Base-by-base conservation (phyloP, 2,329 filamentous ascomycete species). In the Xylaria sp. region DNA sequence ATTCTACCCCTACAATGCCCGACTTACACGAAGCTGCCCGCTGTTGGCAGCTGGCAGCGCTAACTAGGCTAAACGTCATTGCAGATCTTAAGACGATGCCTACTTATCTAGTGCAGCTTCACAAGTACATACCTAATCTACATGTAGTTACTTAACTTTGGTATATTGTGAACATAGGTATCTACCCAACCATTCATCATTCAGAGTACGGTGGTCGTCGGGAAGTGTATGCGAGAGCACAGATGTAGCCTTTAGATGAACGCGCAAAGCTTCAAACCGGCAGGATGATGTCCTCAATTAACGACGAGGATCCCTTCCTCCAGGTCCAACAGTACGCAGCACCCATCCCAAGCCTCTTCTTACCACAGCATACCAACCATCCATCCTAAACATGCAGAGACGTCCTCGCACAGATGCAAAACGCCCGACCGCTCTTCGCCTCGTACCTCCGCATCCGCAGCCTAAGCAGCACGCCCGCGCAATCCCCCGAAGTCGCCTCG, bases 361-460 rank as follows among this genome's bases (percentile, higher is more conserved):
- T 12, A 50, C 27, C 29, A 42, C 21, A 25, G 44, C 44, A 63
- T 29, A 16, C 53, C 27, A 48, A 58, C 54, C 50, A 5, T 40
- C 54, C 50, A 5, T 40, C 62, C 48, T 37, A 5, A 63, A 65
- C 27, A 29, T 57, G 68, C 79, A 97, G 94, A 82, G 96, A 99
- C 82, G 93, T 98, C 74, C 90, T 97, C 73, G 84, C 90, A 71
- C 92, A 97, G 69, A 90, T 99, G 72, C 87, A 91, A 73, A 89
- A 89, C 16, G 92, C 93, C 62, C 91, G 95, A 10, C 91, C 94
- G 61, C 90, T 98, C 66, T 98, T 98, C 85, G 91, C 92, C 72
- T 98, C 94, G 18, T 99, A 97, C 84, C 88, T 97, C 51, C 95
- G 96, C 78, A 99, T 99, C 82, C 93, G 94, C 78, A 96, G 94